Conservation (phyloP, 495 filamentous ascomycete genomes). For the Penicillium subrubescens region DNA sequence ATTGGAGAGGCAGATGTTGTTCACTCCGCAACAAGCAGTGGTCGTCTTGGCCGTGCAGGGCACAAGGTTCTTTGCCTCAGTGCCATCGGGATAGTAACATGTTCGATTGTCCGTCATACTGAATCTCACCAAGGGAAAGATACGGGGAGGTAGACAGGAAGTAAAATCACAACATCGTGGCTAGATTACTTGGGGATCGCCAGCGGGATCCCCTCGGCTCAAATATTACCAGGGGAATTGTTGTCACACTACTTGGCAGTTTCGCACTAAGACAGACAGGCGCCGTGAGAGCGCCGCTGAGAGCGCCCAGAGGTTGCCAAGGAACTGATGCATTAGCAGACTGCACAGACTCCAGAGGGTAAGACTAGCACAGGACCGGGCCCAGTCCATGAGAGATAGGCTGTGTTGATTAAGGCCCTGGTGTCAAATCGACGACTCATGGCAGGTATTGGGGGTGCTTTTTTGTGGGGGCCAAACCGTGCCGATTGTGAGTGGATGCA, state of each 20-base stretch:
- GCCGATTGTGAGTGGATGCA: not conserved
- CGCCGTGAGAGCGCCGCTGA: not conserved
- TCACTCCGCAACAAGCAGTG: constrained; percentile 17
- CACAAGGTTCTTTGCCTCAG: not conserved
- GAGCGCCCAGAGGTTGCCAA: not conserved
- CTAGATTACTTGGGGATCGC: not conserved
- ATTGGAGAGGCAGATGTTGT: constrained; percentile 20
- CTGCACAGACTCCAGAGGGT: not conserved
- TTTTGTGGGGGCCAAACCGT: not conserved
- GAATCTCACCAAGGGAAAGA: not conserved
- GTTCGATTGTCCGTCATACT: constrained; percentile 16
- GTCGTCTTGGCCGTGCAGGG: constrained; percentile 20
- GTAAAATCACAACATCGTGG: not conserved
- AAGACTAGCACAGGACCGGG: not conserved
- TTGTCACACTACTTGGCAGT: constrained; percentile 2
- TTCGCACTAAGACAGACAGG: not conserved
- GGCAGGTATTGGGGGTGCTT: not conserved
- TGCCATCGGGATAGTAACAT: constrained; percentile 23
- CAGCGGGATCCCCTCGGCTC: not conserved
- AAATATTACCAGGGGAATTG: not conserved
- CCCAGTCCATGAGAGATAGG: not conserved
- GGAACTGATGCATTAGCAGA: not conserved
- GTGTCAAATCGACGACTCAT: not conserved
- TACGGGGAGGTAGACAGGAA: not conserved
- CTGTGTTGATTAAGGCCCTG: not conserved